Percentiles rank a stretch among this genome's conserved stretches.
Evolutionary conservation across 805 yeast genomes (phyloP).

Genomic region (Pichia sporocuriosa): DNA sequence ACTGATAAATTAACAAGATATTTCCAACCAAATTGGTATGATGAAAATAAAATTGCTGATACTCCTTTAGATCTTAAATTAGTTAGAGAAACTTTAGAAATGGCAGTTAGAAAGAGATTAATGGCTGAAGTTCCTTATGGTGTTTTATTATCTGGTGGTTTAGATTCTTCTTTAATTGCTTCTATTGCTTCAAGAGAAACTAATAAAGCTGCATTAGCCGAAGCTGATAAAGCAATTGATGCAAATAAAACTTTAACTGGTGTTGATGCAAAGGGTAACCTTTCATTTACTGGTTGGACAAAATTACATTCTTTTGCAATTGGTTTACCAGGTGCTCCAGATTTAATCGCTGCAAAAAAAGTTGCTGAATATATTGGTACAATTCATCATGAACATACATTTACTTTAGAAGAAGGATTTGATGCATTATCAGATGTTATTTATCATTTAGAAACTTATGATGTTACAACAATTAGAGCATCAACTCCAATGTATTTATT

Average conservation of each 20-base stretch:
- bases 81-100: constrained; percentile 77
- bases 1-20: constrained; percentile 84
- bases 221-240: constrained; percentile 37
- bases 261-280: constrained; percentile 81
- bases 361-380: constrained; percentile 96
- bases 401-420: constrained; percentile 93
- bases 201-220: constrained; percentile 57
- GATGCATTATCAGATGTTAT: constrained; percentile 94
- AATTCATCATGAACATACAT: constrained; percentile 95
- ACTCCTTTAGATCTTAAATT: constrained; percentile 64
- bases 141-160: constrained; percentile 93
- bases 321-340: constrained; percentile 98
- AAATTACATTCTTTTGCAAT: constrained; percentile 92
- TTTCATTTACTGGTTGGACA: constrained; percentile 69
- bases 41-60: constrained; percentile 66
- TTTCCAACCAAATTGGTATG: constrained; percentile 94
- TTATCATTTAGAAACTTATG: constrained; percentile 93
- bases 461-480: constrained; percentile 98
- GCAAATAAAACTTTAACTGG: constrained; percentile 74
- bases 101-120: constrained; percentile 96
- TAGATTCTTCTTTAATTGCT: constrained; percentile 94
- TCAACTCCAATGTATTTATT: constrained; percentile 98
- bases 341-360: constrained; percentile 89
- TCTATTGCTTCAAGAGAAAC: constrained; percentile 97
- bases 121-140: constrained; percentile 99